phyloP scores from a whole-genome alignment of 805 yeast species.

The Yamadazyma takamatsuzukensis region DNA sequence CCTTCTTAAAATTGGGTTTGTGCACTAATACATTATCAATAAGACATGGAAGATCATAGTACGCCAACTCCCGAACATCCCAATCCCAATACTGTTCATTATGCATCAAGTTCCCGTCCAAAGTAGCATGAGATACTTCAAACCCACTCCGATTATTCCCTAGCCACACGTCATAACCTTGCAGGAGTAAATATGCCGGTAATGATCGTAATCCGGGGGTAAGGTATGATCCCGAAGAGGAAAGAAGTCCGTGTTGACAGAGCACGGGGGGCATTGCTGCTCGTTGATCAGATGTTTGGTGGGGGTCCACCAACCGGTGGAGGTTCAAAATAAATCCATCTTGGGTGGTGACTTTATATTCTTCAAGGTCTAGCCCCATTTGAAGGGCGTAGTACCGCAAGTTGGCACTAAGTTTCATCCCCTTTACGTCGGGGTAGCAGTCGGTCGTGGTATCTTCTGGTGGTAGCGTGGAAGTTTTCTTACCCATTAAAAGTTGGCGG shows the following conservation, averaged over 20 bases:
- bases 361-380: conserved; percentile 56
- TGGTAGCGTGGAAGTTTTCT: conserved; percentile 26
- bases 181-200: conserved; percentile 50
- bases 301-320: conserved; percentile 58
- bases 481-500: conserved; percentile 24
- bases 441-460: conserved; percentile 18
- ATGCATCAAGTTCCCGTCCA: conserved; percentile 32
- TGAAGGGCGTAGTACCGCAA: conserved; percentile 65
- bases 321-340: conserved; percentile 78
- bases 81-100: conserved; percentile 80
- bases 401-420: conserved; percentile 37
- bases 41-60: conserved; percentile 71
- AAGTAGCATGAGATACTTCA: conserved; percentile 54
- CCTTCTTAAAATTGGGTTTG: conserved; percentile 37
- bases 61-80: conserved; percentile 84
- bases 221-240: conserved; percentile 81
- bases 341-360: conserved; percentile 58
- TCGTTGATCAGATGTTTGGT: conserved; percentile 26
- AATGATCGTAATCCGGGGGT: conserved; percentile 80
- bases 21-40: conserved; percentile 54
- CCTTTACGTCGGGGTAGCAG: conserved; percentile 32
- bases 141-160: conserved; percentile 92
- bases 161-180: conserved; percentile 84
- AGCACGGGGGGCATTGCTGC: conserved; percentile 57
- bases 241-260: conserved; percentile 81